These are phyloP conservation scores for Ceratobasidium sp. DNA, from an alignment of 1,284 basidiomycete genomes.

Conservation along the genomic window DNA sequence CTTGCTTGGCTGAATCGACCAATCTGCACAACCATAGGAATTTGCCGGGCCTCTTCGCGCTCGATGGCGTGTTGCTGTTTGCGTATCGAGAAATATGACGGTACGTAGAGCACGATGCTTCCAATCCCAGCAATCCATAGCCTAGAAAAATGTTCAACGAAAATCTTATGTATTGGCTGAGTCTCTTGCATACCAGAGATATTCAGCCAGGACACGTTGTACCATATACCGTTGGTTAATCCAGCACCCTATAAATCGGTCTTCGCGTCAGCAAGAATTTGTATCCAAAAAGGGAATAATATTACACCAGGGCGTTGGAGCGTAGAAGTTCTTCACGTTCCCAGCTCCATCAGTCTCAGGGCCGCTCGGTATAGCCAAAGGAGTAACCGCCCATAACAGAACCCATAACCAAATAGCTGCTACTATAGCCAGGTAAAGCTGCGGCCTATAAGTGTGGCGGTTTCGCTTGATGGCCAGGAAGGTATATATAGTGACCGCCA, in stretches of 20 bases:
- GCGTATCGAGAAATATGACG: conserved; percentile 24
- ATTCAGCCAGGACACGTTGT: conserved; percentile 21
- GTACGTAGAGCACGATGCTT: conserved; percentile 38
- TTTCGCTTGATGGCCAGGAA: conserved; percentile 21
- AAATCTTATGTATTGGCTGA: neutral
- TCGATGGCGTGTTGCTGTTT: conserved; percentile 11
- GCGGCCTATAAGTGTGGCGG: conserved; percentile 24
- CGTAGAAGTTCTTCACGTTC: conserved; percentile 27
- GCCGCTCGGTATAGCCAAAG: neutral
- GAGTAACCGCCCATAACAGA: conserved; percentile 23
- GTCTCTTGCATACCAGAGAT: conserved; percentile 28
- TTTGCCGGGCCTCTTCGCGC: neutral
- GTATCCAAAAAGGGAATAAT: neutral
- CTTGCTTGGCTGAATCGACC: too few species aligned
- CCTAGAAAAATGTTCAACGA: conserved; percentile 6
- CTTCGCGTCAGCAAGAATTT: neutral
- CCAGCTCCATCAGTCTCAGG: neutral
- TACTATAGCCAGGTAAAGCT: conserved; percentile 10
- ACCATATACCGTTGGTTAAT: conserved; percentile 32
- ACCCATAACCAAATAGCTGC: conserved; percentile 35
- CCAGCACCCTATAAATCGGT: conserved; percentile 35
- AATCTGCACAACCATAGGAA: too few species aligned
- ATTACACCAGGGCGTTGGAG: conserved; percentile 44
- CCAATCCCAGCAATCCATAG: conserved; percentile 39
- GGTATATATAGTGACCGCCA: conserved; percentile 31